Evolutionary conservation across 768 basidiomycete species (phyloP).

Genomic region (Tricholomella constricta): DNA sequence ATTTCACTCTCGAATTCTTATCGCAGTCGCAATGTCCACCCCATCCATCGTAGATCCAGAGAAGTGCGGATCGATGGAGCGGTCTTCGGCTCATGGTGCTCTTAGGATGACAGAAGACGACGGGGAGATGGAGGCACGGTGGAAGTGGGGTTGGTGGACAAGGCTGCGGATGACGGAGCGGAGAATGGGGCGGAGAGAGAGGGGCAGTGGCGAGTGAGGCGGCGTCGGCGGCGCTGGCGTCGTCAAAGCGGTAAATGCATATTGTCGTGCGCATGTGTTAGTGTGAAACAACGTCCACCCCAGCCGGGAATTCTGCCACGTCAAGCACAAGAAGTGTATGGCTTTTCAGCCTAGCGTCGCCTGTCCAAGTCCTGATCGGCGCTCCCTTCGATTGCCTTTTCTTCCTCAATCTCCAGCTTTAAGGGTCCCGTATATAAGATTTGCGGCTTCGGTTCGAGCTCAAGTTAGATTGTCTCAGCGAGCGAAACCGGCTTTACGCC

Average conservation of each 20-base stretch:
- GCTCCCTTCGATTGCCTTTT: no score
- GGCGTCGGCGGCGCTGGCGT: conserved; percentile 67
- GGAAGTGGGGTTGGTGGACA: neutral
- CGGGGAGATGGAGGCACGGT: conserved; percentile 10
- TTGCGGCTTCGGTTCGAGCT: no score
- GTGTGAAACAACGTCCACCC: no score
- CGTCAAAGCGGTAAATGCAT: conserved; percentile 78
- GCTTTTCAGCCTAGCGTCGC: no score
- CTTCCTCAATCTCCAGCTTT: no score
- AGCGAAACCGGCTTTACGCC: no score
- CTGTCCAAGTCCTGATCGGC: no score
- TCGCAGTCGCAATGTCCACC: conserved; percentile 73
- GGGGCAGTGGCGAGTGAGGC: conserved; percentile 37
- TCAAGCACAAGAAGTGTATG: no score
- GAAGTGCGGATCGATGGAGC: conserved; percentile 80
- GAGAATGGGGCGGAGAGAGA: conserved; percentile 8
- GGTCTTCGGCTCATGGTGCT: conserved; percentile 47
- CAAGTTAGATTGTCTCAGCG: no score
- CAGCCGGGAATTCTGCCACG: no score
- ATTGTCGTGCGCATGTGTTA: conserved; percentile 90
- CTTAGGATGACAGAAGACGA: neutral
- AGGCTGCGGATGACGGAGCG: neutral
- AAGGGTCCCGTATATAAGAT: no score
- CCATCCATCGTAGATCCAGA: conserved; percentile 76
- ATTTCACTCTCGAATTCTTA: conserved; percentile 81